Base-by-base conservation (phyloP, 192 early-diverging fungal genomes). In the Coemansia sp. region DNA sequence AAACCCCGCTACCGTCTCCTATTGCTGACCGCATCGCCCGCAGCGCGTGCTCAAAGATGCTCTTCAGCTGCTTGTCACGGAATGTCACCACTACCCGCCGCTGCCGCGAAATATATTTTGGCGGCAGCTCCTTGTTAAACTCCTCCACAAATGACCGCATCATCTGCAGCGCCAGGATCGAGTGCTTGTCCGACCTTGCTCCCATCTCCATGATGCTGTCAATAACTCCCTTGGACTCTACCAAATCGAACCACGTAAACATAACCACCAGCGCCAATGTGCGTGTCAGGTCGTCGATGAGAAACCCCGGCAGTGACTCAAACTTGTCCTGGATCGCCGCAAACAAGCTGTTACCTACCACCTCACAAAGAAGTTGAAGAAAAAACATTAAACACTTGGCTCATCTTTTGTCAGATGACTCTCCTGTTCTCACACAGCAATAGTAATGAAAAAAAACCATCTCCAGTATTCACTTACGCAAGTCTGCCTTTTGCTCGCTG, bases 101-200 rank as follows among this genome's bases (percentile, higher is more conserved):
- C 68, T 91, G 88, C 65, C 74, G 76, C 1, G 87, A 68, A 29
- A 88, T 63, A 62, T 86, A 89, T 52, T 84, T 78, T 35, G 83
- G 52, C 48, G 88, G 70, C 54, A 77, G 63, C 52, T 84, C 72
- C 34, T 68, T 67, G 77, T 90, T 91, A 71, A 92, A 91, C 71
- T 93, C 91, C 42, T 82, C 80, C 14, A 94, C 87, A 39, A 92
- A 74, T 3, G 82, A 72, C 1, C 81, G 70, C 44, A 92, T 61
- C 42, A 91, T 75, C 65, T 90, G 83, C 53, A 92, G 66, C 21
- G 84, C 90, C 46, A 90, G 70, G 27, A 88, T 67, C 17, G 79
- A 72, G 60, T 87, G 83, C 66, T 66, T 41, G 33, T 67, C 61
- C 11, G 72, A 66, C 15, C 33, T 52, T 33, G 57, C 40, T 42